phyloP scores from a whole-genome alignment of 2,329 filamentous ascomycete genomes.

The Ascochyta fabae region DNA sequence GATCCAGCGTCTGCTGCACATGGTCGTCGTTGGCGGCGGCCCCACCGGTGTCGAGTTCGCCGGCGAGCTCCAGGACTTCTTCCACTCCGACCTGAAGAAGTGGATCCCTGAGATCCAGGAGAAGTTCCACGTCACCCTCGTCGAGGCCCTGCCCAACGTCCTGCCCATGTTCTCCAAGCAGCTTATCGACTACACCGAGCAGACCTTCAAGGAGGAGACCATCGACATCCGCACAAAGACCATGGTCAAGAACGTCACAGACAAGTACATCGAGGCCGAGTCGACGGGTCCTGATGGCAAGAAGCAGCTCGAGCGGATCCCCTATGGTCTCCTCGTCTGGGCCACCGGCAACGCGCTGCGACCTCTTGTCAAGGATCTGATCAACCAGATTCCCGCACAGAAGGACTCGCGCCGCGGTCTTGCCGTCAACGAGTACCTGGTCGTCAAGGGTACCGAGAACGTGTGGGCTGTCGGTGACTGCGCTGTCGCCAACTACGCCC shows the following conservation, averaged over 20 bases:
- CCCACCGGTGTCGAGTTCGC: constrained; percentile 98
- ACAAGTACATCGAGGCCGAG: constrained; percentile 91
- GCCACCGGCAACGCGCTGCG: constrained; percentile 96
- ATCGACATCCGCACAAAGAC: constrained; percentile 98
- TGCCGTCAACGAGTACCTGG: constrained; percentile 97
- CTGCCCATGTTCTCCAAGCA: constrained; percentile 99
- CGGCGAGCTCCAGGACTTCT: constrained; percentile 98
- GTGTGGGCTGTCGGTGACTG: constrained; percentile 99
- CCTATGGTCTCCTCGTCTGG: constrained; percentile 97
- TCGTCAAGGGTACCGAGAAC: constrained; percentile 95
- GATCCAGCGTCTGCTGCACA: constrained; percentile 92
- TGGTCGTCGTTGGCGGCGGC: constrained; percentile 86
- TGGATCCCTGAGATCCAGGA: constrained; percentile 94
- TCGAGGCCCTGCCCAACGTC: constrained; percentile 95
- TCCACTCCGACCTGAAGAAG: constrained; percentile 97
- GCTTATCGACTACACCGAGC: constrained; percentile 98
- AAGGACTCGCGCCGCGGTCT: constrained; percentile 94
- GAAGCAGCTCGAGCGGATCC: constrained; percentile 81
- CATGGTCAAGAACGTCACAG: constrained; percentile 96
- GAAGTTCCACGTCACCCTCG: constrained; percentile 95
- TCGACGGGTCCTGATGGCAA: constrained; percentile 79
- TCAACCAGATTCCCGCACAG: constrained; percentile 89
- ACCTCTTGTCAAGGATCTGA: constrained; percentile 87
- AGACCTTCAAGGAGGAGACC: constrained; percentile 97
- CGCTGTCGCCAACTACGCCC: constrained; percentile 95